Percentiles rank a stretch among this genome's conserved stretches.
phyloP scores from a whole-genome alignment of 306 rosid genomes.

The peach (Prunus persica) region Prunus_persica_NCBIv2 NC_034014.1:4210501-4211000 shows the following conservation, averaged over 20 bases:
- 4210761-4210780: neutral
- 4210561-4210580: slow-evolving; percentile 19
- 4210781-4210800: neutral
- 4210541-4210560: slow-evolving; percentile 30
- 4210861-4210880: neutral
- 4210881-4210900: neutral
- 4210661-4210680: too few relatives aligned
- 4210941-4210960: slow-evolving; percentile 42
- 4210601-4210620: slow-evolving; percentile 22
- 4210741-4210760: neutral
- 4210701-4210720: slow-evolving; percentile 23
- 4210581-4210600: slow-evolving; percentile 30
- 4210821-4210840: neutral
- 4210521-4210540: slow-evolving; percentile 34
- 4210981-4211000: slow-evolving; percentile 32
- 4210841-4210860: neutral
- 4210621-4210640: slow-evolving; percentile 15
- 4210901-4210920: neutral
- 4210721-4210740: slow-evolving; percentile 9
- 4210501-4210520: slow-evolving; percentile 32
- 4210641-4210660: too few relatives aligned
- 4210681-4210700: slow-evolving; percentile 16
- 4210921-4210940: neutral
- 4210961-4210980: slow-evolving; percentile 47
- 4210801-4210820: slow-evolving; percentile 3